Evolutionary conservation across 257 asterid species (phyloP), one percentile per base, ranked within the genome.

Genomic region (Capsicum pubescens): DNA sequence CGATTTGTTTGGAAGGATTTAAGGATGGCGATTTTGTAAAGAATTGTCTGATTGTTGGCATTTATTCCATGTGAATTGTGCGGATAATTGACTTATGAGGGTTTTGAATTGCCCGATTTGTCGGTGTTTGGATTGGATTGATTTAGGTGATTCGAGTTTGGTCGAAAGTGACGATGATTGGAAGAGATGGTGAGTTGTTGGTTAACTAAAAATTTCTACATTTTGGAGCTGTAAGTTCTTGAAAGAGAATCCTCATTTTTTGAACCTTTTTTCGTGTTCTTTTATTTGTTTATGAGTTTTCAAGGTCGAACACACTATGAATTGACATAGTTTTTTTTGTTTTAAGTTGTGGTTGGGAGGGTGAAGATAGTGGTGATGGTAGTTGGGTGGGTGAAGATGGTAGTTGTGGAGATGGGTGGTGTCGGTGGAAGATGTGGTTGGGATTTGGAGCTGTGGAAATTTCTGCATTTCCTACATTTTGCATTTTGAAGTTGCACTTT

Each of bases 21-120:
- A 82, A 60, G 59, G 98, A 91, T 9, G 97, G 92, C 19, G 99
- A 94, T 0, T 9, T 26, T 17, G 92, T 97, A 46, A 85, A 96
- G 88, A 84, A 85, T 84, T 95, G 70, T 98, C 95, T 8, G 86
- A 87, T 85, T 95, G 99, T 83, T 61, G 79, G 52, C 99, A 95
- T 68, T 54, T 95, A 66, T 95, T 95, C 84, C 98, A 95, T 79
- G 86, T 88, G 63, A 85, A 83, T 42, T 95, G 99, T 77, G 91
- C 94, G 67, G 98, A 94, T 89, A 87, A 80, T 84, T 95, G 99
- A 98, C 92, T 95, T 59, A 80, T 79, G 39, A 92, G 90, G 86
- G 93, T 85, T 56, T 92, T 92, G 66, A 94, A 88, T 79, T 95
- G 99, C 88, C 99, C 99, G 48, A 85, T 93, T 85, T 95, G 99